Percentiles rank a stretch among this genome's conserved stretches.
These are phyloP conservation scores for Gypsophila paniculata DNA, from an alignment of 179 eudicot species.

Conservation along the genomic window DNA sequence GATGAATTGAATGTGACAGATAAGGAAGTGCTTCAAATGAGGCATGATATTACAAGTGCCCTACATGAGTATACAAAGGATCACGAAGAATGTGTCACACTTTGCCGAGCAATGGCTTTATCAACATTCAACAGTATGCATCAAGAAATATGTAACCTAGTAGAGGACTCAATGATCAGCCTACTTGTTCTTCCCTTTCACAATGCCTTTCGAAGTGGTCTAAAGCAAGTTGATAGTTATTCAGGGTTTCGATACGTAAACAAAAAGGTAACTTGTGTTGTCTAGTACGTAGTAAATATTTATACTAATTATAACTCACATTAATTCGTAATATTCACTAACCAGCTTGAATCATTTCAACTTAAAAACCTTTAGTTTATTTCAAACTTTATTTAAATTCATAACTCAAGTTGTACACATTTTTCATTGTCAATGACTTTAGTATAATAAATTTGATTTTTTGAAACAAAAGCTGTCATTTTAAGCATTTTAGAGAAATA, in stretches of 20 bases:
- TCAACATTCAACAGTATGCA: conserved; percentile 65
- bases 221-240: conserved; percentile 41
- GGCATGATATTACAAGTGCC: conserved; percentile 44
- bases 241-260: conserved; percentile 73
- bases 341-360: no score
- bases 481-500: no score
- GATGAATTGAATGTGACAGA: conserved; percentile 60
- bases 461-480: no score
- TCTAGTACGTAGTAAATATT: no score
- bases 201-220: conserved; percentile 36
- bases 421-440: no score
- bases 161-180: conserved; percentile 55
- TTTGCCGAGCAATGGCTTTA: conserved; percentile 52
- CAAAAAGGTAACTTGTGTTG: conserved; percentile 53
- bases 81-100: conserved; percentile 42
- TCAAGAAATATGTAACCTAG: conserved; percentile 62
- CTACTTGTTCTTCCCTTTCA: conserved; percentile 76
- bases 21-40: conserved; percentile 39
- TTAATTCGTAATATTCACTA: no score
- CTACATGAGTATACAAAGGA: conserved; percentile 42
- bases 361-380: no score
- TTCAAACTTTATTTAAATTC: no score
- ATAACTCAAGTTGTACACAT: no score
- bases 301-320: no score
- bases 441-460: no score